phyloP scores from a whole-genome alignment of 2,329 filamentous ascomycete genomes.

The Fonsecaea multimorphosa region DNA sequence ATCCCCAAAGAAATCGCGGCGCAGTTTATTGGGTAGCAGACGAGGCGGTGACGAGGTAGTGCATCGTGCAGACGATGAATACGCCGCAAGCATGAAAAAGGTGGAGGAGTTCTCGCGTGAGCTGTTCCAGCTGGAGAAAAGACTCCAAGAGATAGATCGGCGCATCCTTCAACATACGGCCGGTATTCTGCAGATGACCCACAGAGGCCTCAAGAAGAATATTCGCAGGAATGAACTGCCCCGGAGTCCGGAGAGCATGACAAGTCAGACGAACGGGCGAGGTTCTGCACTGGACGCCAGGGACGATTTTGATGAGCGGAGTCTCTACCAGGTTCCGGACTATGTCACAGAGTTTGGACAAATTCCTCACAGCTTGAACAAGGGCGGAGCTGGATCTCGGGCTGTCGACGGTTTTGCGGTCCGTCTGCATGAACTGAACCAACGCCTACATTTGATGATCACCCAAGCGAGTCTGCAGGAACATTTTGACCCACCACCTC shows the following conservation, averaged over 20 bases:
- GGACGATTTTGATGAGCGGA: constrained; percentile 76
- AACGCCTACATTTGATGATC: constrained; percentile 70
- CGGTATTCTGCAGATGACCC: constrained; percentile 87
- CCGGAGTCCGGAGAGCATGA: constrained; percentile 75
- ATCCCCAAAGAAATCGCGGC: constrained; percentile 59
- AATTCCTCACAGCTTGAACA: constrained; percentile 40
- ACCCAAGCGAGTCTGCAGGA: constrained; percentile 51
- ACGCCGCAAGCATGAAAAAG: constrained; percentile 74
- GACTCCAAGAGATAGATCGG: constrained; percentile 74
- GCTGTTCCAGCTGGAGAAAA: constrained; percentile 78
- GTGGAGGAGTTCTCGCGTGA: constrained; percentile 85
- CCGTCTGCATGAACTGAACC: constrained; percentile 71
- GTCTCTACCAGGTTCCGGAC: constrained; percentile 73
- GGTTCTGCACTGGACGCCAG: constrained; percentile 62
- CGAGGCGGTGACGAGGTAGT: constrained; percentile 46
- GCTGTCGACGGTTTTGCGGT: constrained; percentile 65
- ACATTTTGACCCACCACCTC: constrained; percentile 48
- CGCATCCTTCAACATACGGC: constrained; percentile 87
- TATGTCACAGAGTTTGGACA: constrained; percentile 60
- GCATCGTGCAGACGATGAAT: constrained; percentile 72
- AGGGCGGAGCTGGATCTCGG: constrained; percentile 33
- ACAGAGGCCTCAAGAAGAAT: constrained; percentile 72
- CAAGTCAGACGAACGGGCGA: constrained; percentile 47
- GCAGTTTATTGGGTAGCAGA: constrained; percentile 57
- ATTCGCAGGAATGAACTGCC: constrained; percentile 59